Evolutionary conservation across 2,329 filamentous ascomycete genomes (phyloP).

Genomic region (Verticillium dahliae): DNA sequence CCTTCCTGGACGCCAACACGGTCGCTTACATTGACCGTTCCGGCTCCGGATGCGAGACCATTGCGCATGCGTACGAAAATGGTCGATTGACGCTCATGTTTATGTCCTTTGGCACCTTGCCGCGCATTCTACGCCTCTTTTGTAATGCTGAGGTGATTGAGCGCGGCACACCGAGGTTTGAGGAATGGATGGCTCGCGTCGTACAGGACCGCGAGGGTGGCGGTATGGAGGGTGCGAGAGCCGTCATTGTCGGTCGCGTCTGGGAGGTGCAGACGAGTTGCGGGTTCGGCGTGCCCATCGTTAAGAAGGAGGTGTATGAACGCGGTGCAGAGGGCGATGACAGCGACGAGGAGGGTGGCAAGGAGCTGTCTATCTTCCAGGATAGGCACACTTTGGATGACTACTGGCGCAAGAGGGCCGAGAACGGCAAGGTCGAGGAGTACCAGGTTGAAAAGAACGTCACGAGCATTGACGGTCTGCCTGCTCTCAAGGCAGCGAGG

Average conservation of each 20-base stretch:
- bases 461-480: conserved; percentile 51
- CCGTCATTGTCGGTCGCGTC: conserved; percentile 55
- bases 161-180: conserved; percentile 45
- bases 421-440: conserved; percentile 40
- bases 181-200: conserved; percentile 36
- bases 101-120: conserved; percentile 53
- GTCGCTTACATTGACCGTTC: conserved; percentile 68
- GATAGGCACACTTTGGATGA: conserved; percentile 50
- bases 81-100: conserved; percentile 71
- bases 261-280: conserved; percentile 63
- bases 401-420: conserved; percentile 40
- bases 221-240: conserved; percentile 43
- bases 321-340: conserved; percentile 1
- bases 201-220: conserved; percentile 21
- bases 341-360: background rate
- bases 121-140: conserved; percentile 59
- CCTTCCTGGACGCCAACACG: conserved; percentile 50
- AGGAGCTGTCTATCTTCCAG: conserved; percentile 37
- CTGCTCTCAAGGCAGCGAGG: conserved; percentile 48
- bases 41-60: conserved; percentile 70
- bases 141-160: conserved; percentile 55
- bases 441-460: conserved; percentile 53
- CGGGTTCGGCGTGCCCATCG: conserved; percentile 55
- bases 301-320: conserved; percentile 33
- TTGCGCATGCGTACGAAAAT: conserved; percentile 71